Percentiles rank a stretch among this genome's conserved stretches.
phyloP scores from a whole-genome alignment of 2,329 filamentous ascomycete species.

The Paecilomyces dactylethromorphus region DNA sequence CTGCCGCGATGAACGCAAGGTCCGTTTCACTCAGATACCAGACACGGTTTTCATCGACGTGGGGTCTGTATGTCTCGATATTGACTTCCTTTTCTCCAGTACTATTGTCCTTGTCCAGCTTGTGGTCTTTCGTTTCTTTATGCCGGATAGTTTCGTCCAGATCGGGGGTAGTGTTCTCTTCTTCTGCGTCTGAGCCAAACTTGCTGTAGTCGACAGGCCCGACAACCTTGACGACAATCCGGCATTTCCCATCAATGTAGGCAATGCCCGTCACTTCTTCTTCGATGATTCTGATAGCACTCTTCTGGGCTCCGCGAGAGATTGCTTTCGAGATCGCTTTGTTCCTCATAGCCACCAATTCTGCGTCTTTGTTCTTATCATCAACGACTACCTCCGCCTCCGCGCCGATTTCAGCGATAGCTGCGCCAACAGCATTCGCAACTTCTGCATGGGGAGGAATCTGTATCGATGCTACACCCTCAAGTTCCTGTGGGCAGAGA shows the following conservation, averaged over 20 bases:
- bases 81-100: conserved; percentile 10
- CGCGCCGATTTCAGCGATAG: conserved; percentile 42
- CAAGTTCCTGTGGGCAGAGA: conserved; percentile 49
- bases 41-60: conserved; percentile 19
- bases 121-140: neutral
- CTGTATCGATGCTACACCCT: conserved; percentile 51
- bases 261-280: neutral
- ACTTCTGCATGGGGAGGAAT: conserved; percentile 53
- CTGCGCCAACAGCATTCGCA: conserved; percentile 60
- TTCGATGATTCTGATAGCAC: conserved; percentile 15
- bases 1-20: conserved; percentile 30
- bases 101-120: neutral
- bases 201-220: conserved; percentile 48
- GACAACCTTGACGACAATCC: conserved; percentile 24
- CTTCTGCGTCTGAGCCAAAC: conserved; percentile 4
- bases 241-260: neutral
- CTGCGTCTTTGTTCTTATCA: neutral
- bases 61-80: conserved; percentile 23
- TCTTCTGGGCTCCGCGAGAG: neutral
- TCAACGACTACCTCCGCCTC: neutral
- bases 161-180: neutral
- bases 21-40: conserved; percentile 33
- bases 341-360: neutral
- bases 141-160: neutral
- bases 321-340: neutral